Evolutionary conservation across 1,139 yeast genomes (phyloP).

Genomic region (Taphrina confusa): DNA sequence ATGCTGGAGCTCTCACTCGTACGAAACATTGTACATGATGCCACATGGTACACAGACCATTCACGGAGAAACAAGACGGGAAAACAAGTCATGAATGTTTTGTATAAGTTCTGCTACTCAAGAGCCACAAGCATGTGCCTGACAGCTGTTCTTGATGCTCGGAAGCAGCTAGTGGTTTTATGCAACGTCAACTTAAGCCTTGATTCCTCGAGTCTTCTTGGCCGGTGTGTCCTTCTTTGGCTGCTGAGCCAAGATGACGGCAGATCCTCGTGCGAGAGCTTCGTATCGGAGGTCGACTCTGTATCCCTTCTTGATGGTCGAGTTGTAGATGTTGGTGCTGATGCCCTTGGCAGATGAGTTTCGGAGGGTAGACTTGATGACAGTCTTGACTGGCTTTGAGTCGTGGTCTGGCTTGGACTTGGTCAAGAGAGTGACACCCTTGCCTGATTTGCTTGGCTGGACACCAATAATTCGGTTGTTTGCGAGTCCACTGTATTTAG

Average conservation of each 20-base stretch:
- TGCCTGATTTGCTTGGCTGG: conserved; percentile 42
- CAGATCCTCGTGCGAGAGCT: conserved; percentile 27
- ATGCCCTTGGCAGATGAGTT: conserved; percentile 47
- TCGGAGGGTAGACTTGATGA: conserved; percentile 46
- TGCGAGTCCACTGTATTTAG: conserved; percentile 52
- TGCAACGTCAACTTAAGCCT: conserved; percentile 32
- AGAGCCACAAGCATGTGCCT: not conserved
- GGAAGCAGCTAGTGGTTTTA: too few relatives aligned
- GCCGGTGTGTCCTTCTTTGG: conserved; percentile 32
- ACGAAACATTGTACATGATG: too few relatives aligned
- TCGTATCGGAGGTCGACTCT: conserved; percentile 51
- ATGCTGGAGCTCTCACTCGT: too few relatives aligned
- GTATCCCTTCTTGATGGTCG: conserved; percentile 53
- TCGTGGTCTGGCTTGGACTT: conserved; percentile 50
- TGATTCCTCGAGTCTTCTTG: conserved; percentile 27
- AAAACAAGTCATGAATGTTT: too few relatives aligned
- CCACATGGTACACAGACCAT: too few relatives aligned
- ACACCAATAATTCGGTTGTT: conserved; percentile 46
- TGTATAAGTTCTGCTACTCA: too few relatives aligned
- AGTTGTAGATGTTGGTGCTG: conserved; percentile 51
- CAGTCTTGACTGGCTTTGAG: conserved; percentile 42
- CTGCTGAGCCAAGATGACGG: conserved; percentile 23
- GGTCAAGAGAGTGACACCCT: conserved; percentile 50
- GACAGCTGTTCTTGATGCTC: too few relatives aligned
- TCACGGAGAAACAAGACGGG: too few relatives aligned